phyloP scores from a whole-genome alignment of 495 filamentous ascomycete genomes.

The Penicillium manginii region DNA sequence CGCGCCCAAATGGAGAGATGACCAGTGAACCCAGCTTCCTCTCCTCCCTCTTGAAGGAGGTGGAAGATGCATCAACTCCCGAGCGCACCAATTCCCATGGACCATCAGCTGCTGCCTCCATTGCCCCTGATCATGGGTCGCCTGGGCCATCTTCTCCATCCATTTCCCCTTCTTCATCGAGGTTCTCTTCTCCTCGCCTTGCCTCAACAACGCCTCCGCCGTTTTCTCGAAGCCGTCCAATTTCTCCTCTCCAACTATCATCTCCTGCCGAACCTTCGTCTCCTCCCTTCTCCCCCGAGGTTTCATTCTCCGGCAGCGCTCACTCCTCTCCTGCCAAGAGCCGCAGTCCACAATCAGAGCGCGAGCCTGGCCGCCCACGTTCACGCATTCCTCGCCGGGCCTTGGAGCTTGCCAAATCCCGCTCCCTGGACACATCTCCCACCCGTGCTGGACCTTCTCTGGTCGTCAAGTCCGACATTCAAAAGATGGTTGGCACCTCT shows the following conservation, averaged over 20 bases:
- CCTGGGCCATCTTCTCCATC: constrained; percentile 71
- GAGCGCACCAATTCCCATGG: constrained; percentile 54
- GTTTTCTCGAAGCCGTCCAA: constrained; percentile 59
- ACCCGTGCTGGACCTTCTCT: constrained; percentile 60
- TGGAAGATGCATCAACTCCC: constrained; percentile 68
- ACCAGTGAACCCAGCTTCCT: constrained; percentile 67
- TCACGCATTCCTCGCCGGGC: constrained; percentile 42
- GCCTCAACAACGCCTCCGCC: constrained; percentile 75
- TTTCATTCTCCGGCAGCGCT: constrained; percentile 35
- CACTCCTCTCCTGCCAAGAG: constrained; percentile 27
- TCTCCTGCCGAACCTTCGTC: constrained; percentile 66
- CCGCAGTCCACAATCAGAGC: constrained; percentile 10
- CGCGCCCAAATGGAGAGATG: constrained; percentile 38
- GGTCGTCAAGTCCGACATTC: constrained; percentile 78
- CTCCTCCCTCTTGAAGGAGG: constrained; percentile 81
- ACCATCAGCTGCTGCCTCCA: constrained; percentile 51
- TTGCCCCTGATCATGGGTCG: constrained; percentile 48
- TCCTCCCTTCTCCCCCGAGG: constrained; percentile 57
- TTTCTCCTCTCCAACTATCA: constrained; percentile 70
- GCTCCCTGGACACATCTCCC: constrained; percentile 60
- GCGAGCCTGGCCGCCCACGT: constrained; percentile 19
- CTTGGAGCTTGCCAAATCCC: constrained; percentile 29
- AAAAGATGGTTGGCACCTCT: constrained; percentile 75
- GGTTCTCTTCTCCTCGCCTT: constrained; percentile 68
- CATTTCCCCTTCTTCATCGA: constrained; percentile 70